Evolutionary conservation across 2,329 filamentous ascomycete genomes (phyloP), one percentile per base, ranked within the genome.

Genomic region (Cryphonectria radicalis): DNA sequence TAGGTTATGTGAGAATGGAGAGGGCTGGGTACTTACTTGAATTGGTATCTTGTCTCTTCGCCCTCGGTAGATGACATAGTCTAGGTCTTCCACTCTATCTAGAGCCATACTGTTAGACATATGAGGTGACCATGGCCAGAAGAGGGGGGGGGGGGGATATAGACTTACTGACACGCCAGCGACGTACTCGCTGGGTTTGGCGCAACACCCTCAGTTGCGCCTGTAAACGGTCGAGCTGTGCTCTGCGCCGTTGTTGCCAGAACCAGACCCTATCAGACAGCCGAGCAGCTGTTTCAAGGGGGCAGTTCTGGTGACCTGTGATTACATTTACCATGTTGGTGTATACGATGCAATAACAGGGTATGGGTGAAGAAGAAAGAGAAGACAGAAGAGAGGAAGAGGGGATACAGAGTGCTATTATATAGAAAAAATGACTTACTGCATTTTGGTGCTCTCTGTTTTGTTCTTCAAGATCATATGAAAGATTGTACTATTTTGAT

Each of bases 221-320:
- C 13, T 32, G 25, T 13, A 32, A 32, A 59, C 55, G 55, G 55
- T 19, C 55, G 55, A 59, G 25, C 55, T 59, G 28, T 32, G 55
- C 55, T 59, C 25, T 32, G 55, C 55, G 25, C 55, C 55, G 55
- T 32, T 32, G 25, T 59, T 59, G 25, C 55, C 55, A 59, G 14
- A 59, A 59, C 55, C 55, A 59, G 55, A 32, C 55, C 55, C 55
- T 59, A 59, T 59, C 55, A 59, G 55, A 59, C 55, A 59, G 55
- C 55, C 55, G 55, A 59, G 55, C 55, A 35, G 32, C 55, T 59
- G 55, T 28, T 28, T 59, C 55, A 59, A 59, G 55, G 25, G 55
- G 7, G 55, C 32, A 28, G 55, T 59, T 32, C 55, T 59, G 55
- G 55, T 19, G 6, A 32, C 19, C 55, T 14, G 55, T 59, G 8